phyloP scores from a whole-genome alignment of 2,329 filamentous ascomycete species.

The Akanthomyces uredinophilus region DNA sequence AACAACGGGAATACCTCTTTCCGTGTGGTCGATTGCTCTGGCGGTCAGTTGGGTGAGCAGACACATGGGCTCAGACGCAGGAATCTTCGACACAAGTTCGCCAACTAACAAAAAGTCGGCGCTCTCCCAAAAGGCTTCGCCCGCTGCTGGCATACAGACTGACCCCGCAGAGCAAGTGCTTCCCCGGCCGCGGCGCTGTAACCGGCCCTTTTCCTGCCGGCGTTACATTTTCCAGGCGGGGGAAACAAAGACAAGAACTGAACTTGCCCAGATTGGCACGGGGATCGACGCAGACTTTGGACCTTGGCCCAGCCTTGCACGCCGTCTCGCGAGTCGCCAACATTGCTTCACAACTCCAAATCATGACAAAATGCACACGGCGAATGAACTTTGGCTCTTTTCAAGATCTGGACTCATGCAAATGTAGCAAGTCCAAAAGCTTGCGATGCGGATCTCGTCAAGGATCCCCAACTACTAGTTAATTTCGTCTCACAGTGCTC shows the following conservation, averaged over 20 bases:
- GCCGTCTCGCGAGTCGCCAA: neutral
- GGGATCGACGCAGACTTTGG: too few relatives aligned
- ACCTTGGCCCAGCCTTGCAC: neutral
- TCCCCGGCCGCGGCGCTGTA: neutral
- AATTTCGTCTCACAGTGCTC: too few relatives aligned
- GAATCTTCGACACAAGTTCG: neutral
- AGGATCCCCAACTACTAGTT: too few relatives aligned
- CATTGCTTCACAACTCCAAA: too few relatives aligned
- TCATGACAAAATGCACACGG: too few relatives aligned
- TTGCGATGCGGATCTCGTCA: too few relatives aligned
- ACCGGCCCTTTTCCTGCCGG: neutral
- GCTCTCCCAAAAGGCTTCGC: neutral
- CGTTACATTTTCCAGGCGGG: neutral
- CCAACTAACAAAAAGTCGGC: neutral
- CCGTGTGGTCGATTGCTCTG: neutral
- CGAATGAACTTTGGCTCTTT: too few relatives aligned
- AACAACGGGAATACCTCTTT: neutral
- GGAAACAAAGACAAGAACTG: neutral
- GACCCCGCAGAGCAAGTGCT: neutral
- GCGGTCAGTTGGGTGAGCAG: neutral
- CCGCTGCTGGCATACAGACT: neutral
- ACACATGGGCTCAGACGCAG: neutral
- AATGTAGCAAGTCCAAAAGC: too few relatives aligned
- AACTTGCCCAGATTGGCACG: neutral
- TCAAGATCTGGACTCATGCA: too few relatives aligned